phyloP scores from a whole-genome alignment of 1,139 yeast species.

The Pneumocystis murina region DNA sequence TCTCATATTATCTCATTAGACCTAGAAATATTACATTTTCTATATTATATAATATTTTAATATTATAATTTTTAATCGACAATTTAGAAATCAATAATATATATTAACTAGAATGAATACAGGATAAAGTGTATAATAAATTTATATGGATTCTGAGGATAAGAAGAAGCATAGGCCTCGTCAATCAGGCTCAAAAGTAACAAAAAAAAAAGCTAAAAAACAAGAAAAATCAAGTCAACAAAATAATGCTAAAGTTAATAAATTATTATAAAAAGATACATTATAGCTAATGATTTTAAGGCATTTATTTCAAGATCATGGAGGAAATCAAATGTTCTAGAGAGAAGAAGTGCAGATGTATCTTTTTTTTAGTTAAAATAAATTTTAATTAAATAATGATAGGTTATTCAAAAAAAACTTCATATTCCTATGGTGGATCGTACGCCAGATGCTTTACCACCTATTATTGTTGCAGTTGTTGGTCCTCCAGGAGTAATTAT shows the following conservation, averaged over 20 bases:
- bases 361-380: neutral
- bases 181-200: neutral
- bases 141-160: neutral
- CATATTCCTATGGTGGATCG: slow-evolving; percentile 98
- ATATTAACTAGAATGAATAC: neutral
- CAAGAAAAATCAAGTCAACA: neutral
- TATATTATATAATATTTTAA: no score
- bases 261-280: neutral
- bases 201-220: neutral
- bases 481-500: slow-evolving; percentile 73
- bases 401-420: slow-evolving; percentile 45
- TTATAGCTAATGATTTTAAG: neutral
- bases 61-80: neutral
- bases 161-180: neutral
- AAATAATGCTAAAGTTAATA: neutral
- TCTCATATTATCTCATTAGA: neutral
- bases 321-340: neutral
- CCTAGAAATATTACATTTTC: neutral
- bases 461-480: slow-evolving; percentile 87
- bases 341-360: neutral
- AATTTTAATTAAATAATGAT: neutral
- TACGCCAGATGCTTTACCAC: slow-evolving; percentile 95
- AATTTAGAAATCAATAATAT: no score
- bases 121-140: neutral
- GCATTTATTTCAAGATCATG: neutral